Base-by-base conservation (phyloP, 192 early-diverging fungal species). In the Umbelopsis vinacea region DNA sequence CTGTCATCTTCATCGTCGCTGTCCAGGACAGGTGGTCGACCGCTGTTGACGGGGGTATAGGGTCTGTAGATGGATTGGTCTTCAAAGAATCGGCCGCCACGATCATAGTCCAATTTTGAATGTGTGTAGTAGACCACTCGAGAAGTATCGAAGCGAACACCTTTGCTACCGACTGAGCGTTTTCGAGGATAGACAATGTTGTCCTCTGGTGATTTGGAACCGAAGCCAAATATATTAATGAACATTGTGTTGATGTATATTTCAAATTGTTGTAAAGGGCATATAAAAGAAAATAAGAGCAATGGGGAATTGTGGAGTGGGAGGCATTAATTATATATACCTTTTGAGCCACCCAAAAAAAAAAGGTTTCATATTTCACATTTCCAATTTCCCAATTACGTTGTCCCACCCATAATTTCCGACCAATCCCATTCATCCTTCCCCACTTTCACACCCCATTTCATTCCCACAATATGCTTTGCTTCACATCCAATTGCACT, bases 1-100 rank as follows among this genome's bases (percentile, higher is more conserved):
- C 57, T 63, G 15, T 43, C 40, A 43, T 63, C 57, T 63, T 63
- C 57, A 37, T 63, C 57, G 15, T 63, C 57, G 57, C 57, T 63
- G 26, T 63, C 57, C 2, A 63, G 19, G 6, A 63, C 57, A 37
- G 57, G 57, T 6, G 57, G 29, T 0, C 57, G 57, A 17, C 17
- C 19, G 26, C 15, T 11, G 33, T 35, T 15, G 1, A 15, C 26
- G 38, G 0, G 48, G 33, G 14, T 37, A 29, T 29, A 37, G 26
- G 33, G 29, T 14, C 17, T n/a, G n/a, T 11, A 37, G 35, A 2
- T 26, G 12, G 17, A 35, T 26, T 17, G 2, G 33, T 63, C 57
- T 3, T 37, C 57, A 17, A 63, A 14, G 6, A 26, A 63, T 29
- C 15, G 33, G 57, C 57, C 57, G 26, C 57, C 57, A 19, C 57